phyloP scores from a whole-genome alignment of 2,329 filamentous ascomycete species.

The Fusarium longipes region DNA sequence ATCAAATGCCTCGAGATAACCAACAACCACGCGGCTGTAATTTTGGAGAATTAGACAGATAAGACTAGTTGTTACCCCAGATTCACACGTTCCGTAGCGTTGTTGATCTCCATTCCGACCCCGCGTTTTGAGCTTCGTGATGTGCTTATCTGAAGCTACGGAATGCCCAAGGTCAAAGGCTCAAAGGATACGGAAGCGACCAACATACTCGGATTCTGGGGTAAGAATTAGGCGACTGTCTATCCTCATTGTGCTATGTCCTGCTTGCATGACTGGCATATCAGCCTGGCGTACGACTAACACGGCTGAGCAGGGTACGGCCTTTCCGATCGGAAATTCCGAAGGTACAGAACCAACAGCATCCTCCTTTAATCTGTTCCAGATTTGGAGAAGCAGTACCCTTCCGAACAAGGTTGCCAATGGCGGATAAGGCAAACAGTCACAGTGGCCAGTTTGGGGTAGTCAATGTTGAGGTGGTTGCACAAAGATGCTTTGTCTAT shows the following conservation, averaged over 20 bases:
- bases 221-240: neutral
- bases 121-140: neutral
- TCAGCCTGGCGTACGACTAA: neutral
- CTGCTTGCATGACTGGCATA: conserved; percentile 1
- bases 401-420: fast-evolving
- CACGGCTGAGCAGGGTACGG: neutral
- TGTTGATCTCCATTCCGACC: conserved; percentile 3
- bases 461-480: neutral
- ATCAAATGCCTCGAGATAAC: neutral
- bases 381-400: neutral
- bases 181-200: too few species aligned
- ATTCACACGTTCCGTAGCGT: conserved; percentile 15
- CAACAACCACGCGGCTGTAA: neutral
- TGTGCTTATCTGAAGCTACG: conserved; percentile 3
- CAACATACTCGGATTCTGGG: neutral
- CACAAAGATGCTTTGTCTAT: neutral
- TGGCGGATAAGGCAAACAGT: neutral
- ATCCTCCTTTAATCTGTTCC: fast-evolving
- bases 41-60: neutral
- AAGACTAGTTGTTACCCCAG: conserved; percentile 26
- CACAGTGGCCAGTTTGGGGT: neutral
- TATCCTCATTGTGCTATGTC: neutral
- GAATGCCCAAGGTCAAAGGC: neutral
- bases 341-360: neutral
- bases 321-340: conserved; percentile 33